phyloP scores from a whole-genome alignment of 2,329 filamentous ascomycete species.

The Rutstroemia sp. region DNA sequence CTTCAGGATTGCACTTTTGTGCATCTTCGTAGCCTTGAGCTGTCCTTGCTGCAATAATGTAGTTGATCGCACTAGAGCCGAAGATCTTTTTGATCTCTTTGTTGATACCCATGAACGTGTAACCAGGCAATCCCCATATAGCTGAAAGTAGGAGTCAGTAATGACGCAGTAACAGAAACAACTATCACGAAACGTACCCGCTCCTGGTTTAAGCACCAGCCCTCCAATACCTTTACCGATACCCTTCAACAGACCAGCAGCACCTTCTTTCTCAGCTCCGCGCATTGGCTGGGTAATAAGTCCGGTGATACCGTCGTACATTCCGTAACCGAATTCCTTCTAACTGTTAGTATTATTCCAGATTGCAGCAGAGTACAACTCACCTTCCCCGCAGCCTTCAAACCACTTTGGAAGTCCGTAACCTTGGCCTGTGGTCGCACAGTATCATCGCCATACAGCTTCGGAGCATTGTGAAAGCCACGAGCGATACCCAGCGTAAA shows the following conservation, averaged over 20 bases:
- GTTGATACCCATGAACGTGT: slow-evolving; percentile 75
- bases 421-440: slow-evolving; percentile 74
- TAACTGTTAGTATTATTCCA: neutral
- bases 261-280: slow-evolving; percentile 59
- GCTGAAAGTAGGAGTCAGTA: slow-evolving; percentile 31
- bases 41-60: slow-evolving; percentile 71
- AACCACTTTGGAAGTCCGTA: slow-evolving; percentile 65
- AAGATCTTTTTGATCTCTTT: slow-evolving; percentile 68
- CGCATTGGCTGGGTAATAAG: slow-evolving; percentile 70
- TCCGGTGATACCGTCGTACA: slow-evolving; percentile 77
- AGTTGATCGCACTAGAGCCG: slow-evolving; percentile 65
- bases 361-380: neutral
- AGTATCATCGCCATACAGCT: slow-evolving; percentile 76
- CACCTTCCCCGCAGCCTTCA: slow-evolving; percentile 68
- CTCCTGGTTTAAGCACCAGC: slow-evolving; percentile 72
- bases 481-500: slow-evolving; percentile 75
- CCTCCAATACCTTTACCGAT: slow-evolving; percentile 80
- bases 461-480: slow-evolving; percentile 83
- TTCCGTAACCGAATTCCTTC: slow-evolving; percentile 64
- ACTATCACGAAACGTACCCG: slow-evolving; percentile 44
- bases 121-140: slow-evolving; percentile 67
- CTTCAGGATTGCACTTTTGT: slow-evolving; percentile 43
- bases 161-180: neutral
- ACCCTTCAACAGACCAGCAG: slow-evolving; percentile 65
- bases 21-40: slow-evolving; percentile 67